A percentile compares a stretch with the other conserved stretches of the same genome.
phyloP scores from a whole-genome alignment of 2,329 filamentous ascomycete genomes.

The Pestalotiopsis sp. region DNA sequence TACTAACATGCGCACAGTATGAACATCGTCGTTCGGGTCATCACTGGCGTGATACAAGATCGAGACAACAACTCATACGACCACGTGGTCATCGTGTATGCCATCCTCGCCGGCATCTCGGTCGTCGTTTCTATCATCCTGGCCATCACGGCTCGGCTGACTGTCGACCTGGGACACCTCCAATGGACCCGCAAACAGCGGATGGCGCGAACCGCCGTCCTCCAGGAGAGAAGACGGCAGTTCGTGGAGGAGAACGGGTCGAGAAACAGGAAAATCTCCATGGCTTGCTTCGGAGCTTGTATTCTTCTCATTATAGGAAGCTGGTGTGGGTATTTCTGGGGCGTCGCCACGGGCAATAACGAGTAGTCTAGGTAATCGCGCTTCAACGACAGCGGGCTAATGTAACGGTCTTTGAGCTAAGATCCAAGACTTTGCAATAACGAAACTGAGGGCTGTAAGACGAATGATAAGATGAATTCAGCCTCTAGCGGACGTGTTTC shows the following conservation, averaged over 20 bases:
- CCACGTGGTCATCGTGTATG: conserved; percentile 57
- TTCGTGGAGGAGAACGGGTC: conserved; percentile 38
- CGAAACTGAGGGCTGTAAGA: no score
- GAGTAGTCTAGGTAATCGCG: no score
- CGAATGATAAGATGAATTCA: no score
- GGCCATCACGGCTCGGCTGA: conserved; percentile 38
- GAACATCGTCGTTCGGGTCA: conserved; percentile 61
- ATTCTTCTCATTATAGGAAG: conserved; percentile 51
- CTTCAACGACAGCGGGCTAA: no score
- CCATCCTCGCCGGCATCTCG: conserved; percentile 52
- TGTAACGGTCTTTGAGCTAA: no score
- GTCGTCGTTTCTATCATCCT: conserved; percentile 46
- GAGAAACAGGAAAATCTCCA: conserved; percentile 44
- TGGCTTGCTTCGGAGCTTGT: conserved; percentile 45
- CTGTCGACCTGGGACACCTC: conserved; percentile 47
- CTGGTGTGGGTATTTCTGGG: conserved; percentile 64
- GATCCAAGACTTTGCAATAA: no score
- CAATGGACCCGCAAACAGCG: conserved; percentile 63
- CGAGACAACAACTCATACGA: conserved; percentile 58
- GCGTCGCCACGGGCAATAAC: conserved; percentile 50
- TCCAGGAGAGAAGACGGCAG: conserved; percentile 43
- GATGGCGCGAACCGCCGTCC: conserved; percentile 43
- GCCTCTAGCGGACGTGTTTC: no score
- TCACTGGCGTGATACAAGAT: conserved; percentile 62
- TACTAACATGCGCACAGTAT: conserved; percentile 39